Evolutionary conservation across 1,139 yeast genomes (phyloP), one percentile per base, ranked within the genome.

Genomic region (Yamadazyma buinensis): DNA sequence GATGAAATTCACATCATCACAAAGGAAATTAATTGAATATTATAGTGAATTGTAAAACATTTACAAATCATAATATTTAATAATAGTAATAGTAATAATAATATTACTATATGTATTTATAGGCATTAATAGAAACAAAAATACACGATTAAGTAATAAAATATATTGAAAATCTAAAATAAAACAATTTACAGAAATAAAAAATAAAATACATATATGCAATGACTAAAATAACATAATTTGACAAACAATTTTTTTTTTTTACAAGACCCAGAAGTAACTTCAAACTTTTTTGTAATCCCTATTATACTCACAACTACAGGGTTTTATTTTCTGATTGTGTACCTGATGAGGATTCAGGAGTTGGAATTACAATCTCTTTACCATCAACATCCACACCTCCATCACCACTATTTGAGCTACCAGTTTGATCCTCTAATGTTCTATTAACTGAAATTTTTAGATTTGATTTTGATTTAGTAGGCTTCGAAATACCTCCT

Each of bases 21-120:
- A 46, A 32, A 36, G 30, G 23, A 46, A 45, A 28, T 35, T 46
- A 26, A 32, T 46, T 8, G 44, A 44, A 17, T 41, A 45, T 33
- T 45, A 44, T 36, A 36, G 37, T 22, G 26, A 31, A 24, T 11
- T 37, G 12, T 36, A 30, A 23, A 24, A 26, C 21, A n/a, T n/a
- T 25, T 6, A 26, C 19, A 26, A 15, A 30, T 23, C 25, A 17
- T 22, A 10, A 26, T 15, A 26, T 5, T 15, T 15, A 13, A 5
- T 7, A 26, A 12, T 26, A 26, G 15, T 15, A 26, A 19, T 15
- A 26, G 15, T 14, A 24, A 12, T 11, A 26, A 11, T 15, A 26
- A 26, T 15, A 26, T 15, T 15, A 11, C 5, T 6, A 4, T 7
- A 17, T 4, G 6, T 5, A 15, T 4, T 6, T 22, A 22, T 11